These are phyloP conservation scores for Thraustochytrium sp. DNA, from an alignment of 352 stramenopile genomes.

Conservation along the genomic window DNA sequence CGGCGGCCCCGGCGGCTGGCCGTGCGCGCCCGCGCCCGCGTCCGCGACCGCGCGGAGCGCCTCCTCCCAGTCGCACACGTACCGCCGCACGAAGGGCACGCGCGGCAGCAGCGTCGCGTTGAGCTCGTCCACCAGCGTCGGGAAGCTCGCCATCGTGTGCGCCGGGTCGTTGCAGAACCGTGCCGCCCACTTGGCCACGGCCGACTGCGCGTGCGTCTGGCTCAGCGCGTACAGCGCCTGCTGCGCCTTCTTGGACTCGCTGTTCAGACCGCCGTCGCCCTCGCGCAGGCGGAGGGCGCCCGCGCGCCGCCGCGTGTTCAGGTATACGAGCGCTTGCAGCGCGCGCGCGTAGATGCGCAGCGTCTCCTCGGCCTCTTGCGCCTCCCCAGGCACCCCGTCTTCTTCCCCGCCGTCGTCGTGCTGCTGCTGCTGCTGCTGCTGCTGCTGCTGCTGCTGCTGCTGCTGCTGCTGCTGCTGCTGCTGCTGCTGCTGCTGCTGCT, in stretches of 20 bases:
- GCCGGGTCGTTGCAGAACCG: neutral
- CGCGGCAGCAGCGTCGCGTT: neutral
- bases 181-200: neutral
- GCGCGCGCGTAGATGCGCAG: neutral
- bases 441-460: neutral
- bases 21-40: neutral
- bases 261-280: neutral
- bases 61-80: neutral
- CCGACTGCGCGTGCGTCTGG: neutral
- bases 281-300: neutral
- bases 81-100: neutral
- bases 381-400: neutral
- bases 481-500: neutral
- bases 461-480: neutral
- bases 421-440: neutral
- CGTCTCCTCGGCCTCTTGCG: neutral
- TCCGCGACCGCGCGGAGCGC: neutral
- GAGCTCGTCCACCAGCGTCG: constrained; percentile 8
- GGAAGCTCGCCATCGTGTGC: neutral
- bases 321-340: neutral
- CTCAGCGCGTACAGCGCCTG: neutral
- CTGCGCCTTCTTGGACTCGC: neutral
- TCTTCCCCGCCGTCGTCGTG: neutral
- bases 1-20: neutral
- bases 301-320: neutral